Evolutionary conservation across 179 eudicot genomes (phyloP).

Genomic region (Amaranthus tricolor): DNA sequence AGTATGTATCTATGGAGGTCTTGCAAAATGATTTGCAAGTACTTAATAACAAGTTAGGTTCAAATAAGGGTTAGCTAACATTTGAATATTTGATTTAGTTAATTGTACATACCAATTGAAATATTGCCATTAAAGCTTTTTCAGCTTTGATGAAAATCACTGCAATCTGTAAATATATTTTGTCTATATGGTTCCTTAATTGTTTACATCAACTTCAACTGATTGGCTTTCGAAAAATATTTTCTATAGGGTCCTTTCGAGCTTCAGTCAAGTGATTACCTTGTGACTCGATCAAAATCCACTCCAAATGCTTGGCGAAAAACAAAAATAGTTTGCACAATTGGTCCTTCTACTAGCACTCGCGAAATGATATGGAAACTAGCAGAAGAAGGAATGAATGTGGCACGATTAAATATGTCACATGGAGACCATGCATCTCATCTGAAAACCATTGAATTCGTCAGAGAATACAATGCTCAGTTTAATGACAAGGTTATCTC

Average conservation of each 20-base stretch:
- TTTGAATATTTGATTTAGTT: not conserved
- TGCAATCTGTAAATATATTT: not conserved
- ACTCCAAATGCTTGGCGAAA: constrained; percentile 43
- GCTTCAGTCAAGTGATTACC: constrained; percentile 40
- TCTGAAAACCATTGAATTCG: constrained; percentile 86
- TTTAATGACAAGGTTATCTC: constrained; percentile 83
- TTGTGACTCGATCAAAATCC: constrained; percentile 21
- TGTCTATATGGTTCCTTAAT: not conserved
- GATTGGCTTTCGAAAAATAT: not conserved
- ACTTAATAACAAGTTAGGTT: not conserved
- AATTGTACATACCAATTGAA: no score
- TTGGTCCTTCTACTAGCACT: constrained; percentile 89
- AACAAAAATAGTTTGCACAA: constrained; percentile 98
- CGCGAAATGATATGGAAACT: constrained; percentile 98
- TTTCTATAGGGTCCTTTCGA: constrained; percentile 36
- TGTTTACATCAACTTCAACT: constrained; percentile 2
- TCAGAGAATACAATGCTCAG: constrained; percentile 88
- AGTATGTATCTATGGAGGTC: no score
- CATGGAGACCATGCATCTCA: constrained; percentile 99
- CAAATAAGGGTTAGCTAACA: not conserved
- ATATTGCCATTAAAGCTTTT: no score
- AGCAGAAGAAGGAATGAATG: constrained; percentile 96
- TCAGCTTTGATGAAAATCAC: not conserved
- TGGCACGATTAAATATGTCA: constrained; percentile 97
- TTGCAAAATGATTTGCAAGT: not conserved